phyloP scores from a whole-genome alignment of 768 basidiomycete genomes.

The Rubroboletus pulcherrimus region DNA sequence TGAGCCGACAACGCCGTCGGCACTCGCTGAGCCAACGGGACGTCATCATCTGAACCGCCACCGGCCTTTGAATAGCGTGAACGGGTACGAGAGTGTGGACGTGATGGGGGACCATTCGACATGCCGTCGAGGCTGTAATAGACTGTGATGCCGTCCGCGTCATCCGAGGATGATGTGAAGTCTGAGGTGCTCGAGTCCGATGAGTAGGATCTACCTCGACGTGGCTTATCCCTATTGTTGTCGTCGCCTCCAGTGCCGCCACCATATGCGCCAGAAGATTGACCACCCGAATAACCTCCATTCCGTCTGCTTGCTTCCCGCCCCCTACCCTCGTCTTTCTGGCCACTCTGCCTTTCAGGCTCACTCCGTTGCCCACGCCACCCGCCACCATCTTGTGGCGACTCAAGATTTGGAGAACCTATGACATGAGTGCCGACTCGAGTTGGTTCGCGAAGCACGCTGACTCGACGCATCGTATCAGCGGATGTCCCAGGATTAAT shows the following conservation, averaged over 20 bases:
- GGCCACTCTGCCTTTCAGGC: constrained; percentile 15
- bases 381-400: constrained; percentile 16
- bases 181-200: constrained; percentile 34
- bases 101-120: constrained; percentile 23
- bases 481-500: constrained; percentile 45
- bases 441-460: background rate
- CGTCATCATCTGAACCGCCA: constrained; percentile 63
- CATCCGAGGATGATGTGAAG: constrained; percentile 39
- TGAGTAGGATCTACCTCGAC: constrained; percentile 26
- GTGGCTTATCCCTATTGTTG: constrained; percentile 35
- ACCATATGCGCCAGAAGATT: constrained; percentile 19
- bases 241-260: constrained; percentile 39
- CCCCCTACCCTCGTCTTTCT: constrained; percentile 8
- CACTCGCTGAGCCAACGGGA: constrained; percentile 79
- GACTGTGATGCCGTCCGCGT: constrained; percentile 39
- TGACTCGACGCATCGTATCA: constrained; percentile 27
- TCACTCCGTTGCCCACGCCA: constrained; percentile 17
- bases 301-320: constrained; percentile 10
- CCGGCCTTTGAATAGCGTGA: constrained; percentile 21
- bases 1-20: constrained; percentile 83
- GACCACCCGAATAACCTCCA: constrained; percentile 17
- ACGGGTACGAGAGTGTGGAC: constrained; percentile 19
- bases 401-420: background rate
- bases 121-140: constrained; percentile 43
- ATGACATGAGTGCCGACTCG: background rate